Base-by-base conservation (phyloP, 2,329 filamentous ascomycete genomes). In the Rhynchosporium secalis region DNA sequence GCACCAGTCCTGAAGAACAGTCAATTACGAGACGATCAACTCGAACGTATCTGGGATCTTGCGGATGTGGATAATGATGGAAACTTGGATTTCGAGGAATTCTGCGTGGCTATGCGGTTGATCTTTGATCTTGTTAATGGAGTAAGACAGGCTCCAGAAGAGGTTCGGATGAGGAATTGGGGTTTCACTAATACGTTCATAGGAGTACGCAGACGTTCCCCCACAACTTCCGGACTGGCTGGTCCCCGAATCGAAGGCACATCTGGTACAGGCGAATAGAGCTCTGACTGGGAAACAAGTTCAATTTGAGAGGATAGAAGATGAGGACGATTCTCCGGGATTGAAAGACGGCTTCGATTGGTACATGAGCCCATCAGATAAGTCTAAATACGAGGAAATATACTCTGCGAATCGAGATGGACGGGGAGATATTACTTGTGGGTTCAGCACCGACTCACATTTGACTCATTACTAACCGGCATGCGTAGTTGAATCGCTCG, bases 121-220 rank as follows among this genome's bases (percentile, higher is more conserved):
- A 97, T 98, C 72, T 99, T 98, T 76, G 95, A 99, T 76, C 80
- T 98, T 68, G 87, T 99, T 71, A 99, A 99, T 73, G 95, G 95
- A 71, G 91, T 96, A 82, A 65, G 84, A 78, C n/a, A 36, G 15
- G 31, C 3, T 36, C 1, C 33, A 6, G 33, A n/a, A 26, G 20
- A 20, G 8, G 43, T 20, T 3, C n/a, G 2, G 12, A 10, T 26
- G 7, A 20, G 2, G n/a, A 49, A 9, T 31, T 63, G 20, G 20
- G 7, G 2, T 3, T 29, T 8, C 40, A 43, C 58, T 61, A 43
- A 61, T 54, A 58, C 40, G n/a, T 47, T 9, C 48, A 60, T 71
- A 95, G 91, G 93, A 97, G 82, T 93, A 93, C 74, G 80, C 84
- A 73, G 92, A 96, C 69, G 93, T 99, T n/a, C 95, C 95, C 15